Evolutionary conservation across 352 stramenopile species (phyloP), one percentile per base, ranked within the genome.

Genomic region (Phytopythium oedochilum): DNA sequence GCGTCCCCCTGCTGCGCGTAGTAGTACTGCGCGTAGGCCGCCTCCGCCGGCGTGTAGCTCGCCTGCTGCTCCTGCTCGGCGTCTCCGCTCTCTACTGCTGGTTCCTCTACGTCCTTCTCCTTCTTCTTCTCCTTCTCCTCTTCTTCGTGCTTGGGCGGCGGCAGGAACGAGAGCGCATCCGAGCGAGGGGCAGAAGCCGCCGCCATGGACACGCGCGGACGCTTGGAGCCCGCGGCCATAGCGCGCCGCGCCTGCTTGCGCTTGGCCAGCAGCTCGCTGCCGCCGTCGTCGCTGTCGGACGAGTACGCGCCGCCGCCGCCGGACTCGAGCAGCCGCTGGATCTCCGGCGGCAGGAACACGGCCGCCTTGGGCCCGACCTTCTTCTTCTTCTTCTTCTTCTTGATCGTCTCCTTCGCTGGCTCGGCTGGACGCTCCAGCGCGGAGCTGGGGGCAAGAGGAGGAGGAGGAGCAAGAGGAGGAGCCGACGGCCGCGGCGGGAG

Each of bases 271-370:
- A 86, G 48, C 55, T 71, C 70, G 42, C 66, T 64, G 22, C 67
- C 71, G 5, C 65, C 74, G 15, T 78, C 71, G 31, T 73, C 75
- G 40, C 71, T 62, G 25, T 78, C 68, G 2, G 66, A 23, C 2
- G 55, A 44, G 46, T 40, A 38, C 8, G 43, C 60, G 42, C 61
- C 60, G 15, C 44, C 35, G 0, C 49, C 47, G 32, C 61, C 67
- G 5, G 60, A 73, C 46, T 88, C 77, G 15, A 88, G 59, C 15
- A 88, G 62, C 18, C 60, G 63, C 61, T 86, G 74, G 46, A 88
- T 88, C 56, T 79, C 67, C 3, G 71, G 73, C 23, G 76, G 74
- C 38, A 88, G 55, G 38, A 71, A 75, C 32, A 86, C 59, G 22
- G 61, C 64, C 29, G 66, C 82, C 56, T 84, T 88, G n/a, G 53